Percentiles rank a stretch among this genome's conserved stretches.
These are phyloP conservation scores for Blastocystis sp. DNA, from an alignment of 352 stramenopile species.

Conservation along the genomic window DNA sequence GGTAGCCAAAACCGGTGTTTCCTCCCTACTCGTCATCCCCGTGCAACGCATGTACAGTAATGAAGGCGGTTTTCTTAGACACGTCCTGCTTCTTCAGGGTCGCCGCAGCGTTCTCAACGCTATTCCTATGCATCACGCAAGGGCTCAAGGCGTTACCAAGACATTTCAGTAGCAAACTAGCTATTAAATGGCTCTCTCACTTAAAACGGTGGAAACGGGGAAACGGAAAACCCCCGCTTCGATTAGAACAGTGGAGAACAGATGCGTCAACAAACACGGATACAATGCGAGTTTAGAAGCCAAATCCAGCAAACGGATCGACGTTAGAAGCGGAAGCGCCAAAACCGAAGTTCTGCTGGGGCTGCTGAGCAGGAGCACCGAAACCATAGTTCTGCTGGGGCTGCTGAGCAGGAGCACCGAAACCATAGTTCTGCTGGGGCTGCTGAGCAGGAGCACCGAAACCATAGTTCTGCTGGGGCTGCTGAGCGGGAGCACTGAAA, in stretches of 20 bases:
- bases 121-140: not conserved
- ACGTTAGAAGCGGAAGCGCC: slow-evolving; percentile 20
- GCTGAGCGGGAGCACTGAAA: slow-evolving; percentile 26
- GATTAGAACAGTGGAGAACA: not conserved
- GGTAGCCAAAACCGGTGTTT: slow-evolving; percentile 60
- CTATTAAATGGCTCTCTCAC: not conserved
- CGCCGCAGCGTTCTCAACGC: not conserved
- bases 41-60: not conserved
- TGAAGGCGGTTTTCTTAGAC: not conserved
- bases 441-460: slow-evolving; percentile 62
- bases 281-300: slow-evolving; percentile 62
- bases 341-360: slow-evolving; percentile 65
- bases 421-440: slow-evolving; percentile 53
- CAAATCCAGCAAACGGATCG: slow-evolving; percentile 67
- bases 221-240: too few relatives aligned
- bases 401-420: slow-evolving; percentile 3
- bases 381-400: slow-evolving; percentile 17
- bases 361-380: slow-evolving; percentile 45
- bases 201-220: not conserved
- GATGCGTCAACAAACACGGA: slow-evolving; percentile 10
- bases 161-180: not conserved
- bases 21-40: slow-evolving; percentile 12
- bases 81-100: not conserved
- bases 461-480: slow-evolving; percentile 37
- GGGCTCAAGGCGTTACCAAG: not conserved